These are phyloP conservation scores for Globisporangium megalacanthum DNA, from an alignment of 352 stramenopile species.

Conservation along the genomic window DNA sequence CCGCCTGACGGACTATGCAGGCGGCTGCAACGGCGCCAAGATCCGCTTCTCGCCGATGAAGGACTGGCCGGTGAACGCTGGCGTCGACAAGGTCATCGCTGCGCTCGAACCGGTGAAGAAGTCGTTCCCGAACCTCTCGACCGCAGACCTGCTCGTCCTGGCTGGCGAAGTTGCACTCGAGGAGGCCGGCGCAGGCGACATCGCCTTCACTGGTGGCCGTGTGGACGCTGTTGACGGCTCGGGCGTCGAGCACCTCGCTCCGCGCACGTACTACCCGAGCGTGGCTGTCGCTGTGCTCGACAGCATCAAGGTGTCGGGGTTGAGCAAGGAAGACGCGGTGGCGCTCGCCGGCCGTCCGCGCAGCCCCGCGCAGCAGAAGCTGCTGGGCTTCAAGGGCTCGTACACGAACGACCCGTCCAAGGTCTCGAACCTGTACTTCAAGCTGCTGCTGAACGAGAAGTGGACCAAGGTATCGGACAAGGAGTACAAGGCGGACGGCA, in stretches of 20 bases:
- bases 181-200: slow-evolving; percentile 13
- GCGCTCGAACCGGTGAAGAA: slow-evolving; percentile 83
- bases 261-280: slow-evolving; percentile 70
- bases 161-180: slow-evolving; percentile 42
- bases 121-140: slow-evolving; percentile 83
- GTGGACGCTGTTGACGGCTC: slow-evolving; percentile 68
- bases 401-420: slow-evolving; percentile 72
- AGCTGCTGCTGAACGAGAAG: slow-evolving; percentile 64
- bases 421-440: slow-evolving; percentile 94
- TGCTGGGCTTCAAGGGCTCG: slow-evolving; percentile 71
- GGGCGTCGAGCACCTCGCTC: slow-evolving; percentile 82
- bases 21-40: slow-evolving; percentile 78
- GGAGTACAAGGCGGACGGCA: slow-evolving; percentile 76
- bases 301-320: slow-evolving; percentile 91
- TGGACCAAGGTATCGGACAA: slow-evolving; percentile 80
- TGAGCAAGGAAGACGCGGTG: slow-evolving; percentile 91
- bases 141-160: slow-evolving; percentile 92
- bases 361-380: slow-evolving; percentile 87
- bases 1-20: slow-evolving; percentile 60
- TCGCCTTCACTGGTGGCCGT: slow-evolving; percentile 29
- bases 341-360: slow-evolving; percentile 86
- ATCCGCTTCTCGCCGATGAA: slow-evolving; percentile 88
- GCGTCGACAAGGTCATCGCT: slow-evolving; percentile 62
- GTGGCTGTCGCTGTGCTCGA: slow-evolving; percentile 84
- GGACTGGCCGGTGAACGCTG: slow-evolving; percentile 83